phyloP scores from a whole-genome alignment of 2,329 filamentous ascomycete species.

The Alternaria incomplexa region DNA sequence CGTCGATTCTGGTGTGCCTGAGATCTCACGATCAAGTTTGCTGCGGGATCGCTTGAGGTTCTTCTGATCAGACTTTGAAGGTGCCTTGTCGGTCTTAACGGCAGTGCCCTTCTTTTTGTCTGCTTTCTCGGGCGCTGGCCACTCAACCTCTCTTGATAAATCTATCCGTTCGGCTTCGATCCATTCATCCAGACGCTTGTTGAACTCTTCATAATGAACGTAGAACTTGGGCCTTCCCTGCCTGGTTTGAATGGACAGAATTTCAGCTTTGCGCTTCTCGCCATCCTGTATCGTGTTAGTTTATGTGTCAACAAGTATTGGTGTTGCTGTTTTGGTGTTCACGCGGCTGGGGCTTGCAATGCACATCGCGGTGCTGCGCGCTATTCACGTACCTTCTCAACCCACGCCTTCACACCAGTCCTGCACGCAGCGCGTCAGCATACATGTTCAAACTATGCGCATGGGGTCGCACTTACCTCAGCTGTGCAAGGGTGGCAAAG shows the following conservation, averaged over 20 bases:
- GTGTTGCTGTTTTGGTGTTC: slow-evolving; percentile 17
- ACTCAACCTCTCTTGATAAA: slow-evolving; percentile 89
- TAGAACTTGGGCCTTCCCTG: slow-evolving; percentile 91
- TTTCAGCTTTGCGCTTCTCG: slow-evolving; percentile 88
- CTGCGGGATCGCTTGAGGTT: slow-evolving; percentile 55
- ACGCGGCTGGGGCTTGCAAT: slow-evolving; percentile 9
- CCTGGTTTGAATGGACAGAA: slow-evolving; percentile 89
- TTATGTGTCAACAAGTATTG: background rate
- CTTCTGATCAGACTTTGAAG: slow-evolving; percentile 54
- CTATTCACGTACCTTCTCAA: slow-evolving; percentile 66
- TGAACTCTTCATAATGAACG: slow-evolving; percentile 98
- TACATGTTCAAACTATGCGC: slow-evolving; percentile 34
- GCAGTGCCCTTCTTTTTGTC: slow-evolving; percentile 80
- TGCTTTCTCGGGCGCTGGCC: slow-evolving; percentile 88
- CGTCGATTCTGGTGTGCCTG: slow-evolving; percentile 60
- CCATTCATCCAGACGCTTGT: slow-evolving; percentile 91
- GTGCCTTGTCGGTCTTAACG: slow-evolving; percentile 46
- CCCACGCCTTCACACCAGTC: slow-evolving; percentile 70
- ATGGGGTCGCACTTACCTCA: slow-evolving; percentile 65
- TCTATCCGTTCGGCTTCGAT: slow-evolving; percentile 82
- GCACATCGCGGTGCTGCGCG: slow-evolving; percentile 6
- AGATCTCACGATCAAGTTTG: slow-evolving; percentile 60
- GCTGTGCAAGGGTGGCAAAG: slow-evolving; percentile 81
- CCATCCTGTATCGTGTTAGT: slow-evolving; percentile 65
- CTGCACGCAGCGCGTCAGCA: slow-evolving; percentile 51